Base-by-base conservation (phyloP, 345 rosid genomes). In the Ailanthus altissimus region DNA sequence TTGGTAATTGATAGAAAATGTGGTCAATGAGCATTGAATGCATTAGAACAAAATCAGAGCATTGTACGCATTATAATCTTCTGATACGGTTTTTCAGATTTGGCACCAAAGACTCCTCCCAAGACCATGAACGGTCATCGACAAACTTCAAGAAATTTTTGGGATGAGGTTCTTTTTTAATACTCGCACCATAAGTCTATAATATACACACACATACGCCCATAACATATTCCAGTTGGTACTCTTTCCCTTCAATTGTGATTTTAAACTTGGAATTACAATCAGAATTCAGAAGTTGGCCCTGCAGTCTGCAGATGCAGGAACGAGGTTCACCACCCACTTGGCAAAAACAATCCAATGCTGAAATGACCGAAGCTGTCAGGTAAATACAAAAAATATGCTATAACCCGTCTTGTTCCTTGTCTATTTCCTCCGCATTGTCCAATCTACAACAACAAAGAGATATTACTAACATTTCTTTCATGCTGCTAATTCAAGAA, bases 71-170 rank as follows among this genome's bases (percentile, higher is more conserved):
- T 61, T 61, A 47, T 20, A 9, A 38, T 12, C 38, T 26, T 71
- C 53, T 67, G 21, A 54, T n/a, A 26, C 56, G 18, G 2, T 57
- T 78, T 64, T 49, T 15, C 61, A 6, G 66, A 3, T 54, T n/a
- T n/a, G n/a, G 94, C 92, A 89, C 80, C 94, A n/a, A 90, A 81
- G 92, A 89, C 81, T 82, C 89, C 75, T 87, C 89, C 11, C 88
- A 89, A 64, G 85, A 86, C 45, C 86, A 76, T 5, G 85, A 82
- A 42, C 75, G 47, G 87, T 90, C 25, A 74, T 70, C 47, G 78
- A 80, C 71, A 90, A 87, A 79, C 86, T 90, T 8, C 76, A 85
- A 50, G 88, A 89, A 78, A 80, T 87, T 64, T 87, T 90, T 14
- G 89, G 85, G 84, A 90, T 85, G 70, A 66, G 69, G 2, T 49